phyloP scores from a whole-genome alignment of 129 eudicot species.

The Mikania micrantha region DNA sequence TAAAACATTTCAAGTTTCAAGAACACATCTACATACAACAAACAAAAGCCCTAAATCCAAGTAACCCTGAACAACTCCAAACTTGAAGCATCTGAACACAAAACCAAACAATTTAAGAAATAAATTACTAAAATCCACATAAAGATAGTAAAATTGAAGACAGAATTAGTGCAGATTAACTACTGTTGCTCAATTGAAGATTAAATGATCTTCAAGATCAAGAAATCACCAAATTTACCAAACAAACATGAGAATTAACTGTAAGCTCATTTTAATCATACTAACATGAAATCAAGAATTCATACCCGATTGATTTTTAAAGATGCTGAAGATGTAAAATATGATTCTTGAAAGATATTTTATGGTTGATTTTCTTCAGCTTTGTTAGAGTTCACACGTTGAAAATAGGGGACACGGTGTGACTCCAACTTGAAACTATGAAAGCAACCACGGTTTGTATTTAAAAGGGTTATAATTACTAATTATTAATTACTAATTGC shows the following conservation, averaged over 20 bases:
- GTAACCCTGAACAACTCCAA: background rate
- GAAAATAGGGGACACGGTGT: background rate
- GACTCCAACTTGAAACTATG: no score
- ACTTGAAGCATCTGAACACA: background rate
- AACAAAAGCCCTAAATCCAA: conserved; percentile 20
- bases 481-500: no score
- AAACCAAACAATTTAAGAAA: background rate
- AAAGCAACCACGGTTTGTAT: background rate
- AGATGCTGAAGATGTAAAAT: no score
- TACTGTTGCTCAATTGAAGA: background rate
- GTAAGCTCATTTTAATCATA: background rate
- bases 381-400: background rate
- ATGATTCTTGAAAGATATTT: no score
- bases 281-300: background rate
- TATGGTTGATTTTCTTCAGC: no score
- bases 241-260: background rate
- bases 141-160: no score
- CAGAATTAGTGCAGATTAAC: background rate
- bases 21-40: background rate
- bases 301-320: background rate
- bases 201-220: background rate
- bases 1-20: background rate
- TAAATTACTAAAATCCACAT: background rate
- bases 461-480: no score
- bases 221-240: background rate